Percentiles rank a stretch among this genome's conserved stretches.
phyloP scores from a whole-genome alignment of 2,329 filamentous ascomycete genomes.

The Acrodontium crateriforme region DNA sequence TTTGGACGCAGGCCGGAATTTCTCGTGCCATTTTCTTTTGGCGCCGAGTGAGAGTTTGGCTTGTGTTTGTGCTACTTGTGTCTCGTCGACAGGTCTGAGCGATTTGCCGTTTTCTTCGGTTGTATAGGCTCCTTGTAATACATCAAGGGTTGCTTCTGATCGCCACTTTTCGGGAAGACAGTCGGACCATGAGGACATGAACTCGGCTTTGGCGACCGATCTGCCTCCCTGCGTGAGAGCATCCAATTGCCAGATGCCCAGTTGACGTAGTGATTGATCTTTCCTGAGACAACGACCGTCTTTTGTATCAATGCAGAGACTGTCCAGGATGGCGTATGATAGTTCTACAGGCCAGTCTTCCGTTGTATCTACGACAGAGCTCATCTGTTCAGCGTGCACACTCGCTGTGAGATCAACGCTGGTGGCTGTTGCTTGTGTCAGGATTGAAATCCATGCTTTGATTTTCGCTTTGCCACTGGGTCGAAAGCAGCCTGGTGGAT shows the following conservation, averaged over 20 bases:
- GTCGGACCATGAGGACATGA: conserved; percentile 26
- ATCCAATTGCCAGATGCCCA: too few species aligned
- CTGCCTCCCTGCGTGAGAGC: conserved; percentile 9
- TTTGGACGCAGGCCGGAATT: conserved; percentile 20
- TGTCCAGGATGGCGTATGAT: conserved; percentile 22
- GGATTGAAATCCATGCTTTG: conserved; percentile 35
- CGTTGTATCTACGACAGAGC: conserved; percentile 8
- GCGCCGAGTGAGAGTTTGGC: conserved; percentile 13
- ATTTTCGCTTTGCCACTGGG: conserved; percentile 36
- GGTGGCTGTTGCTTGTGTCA: conserved; percentile 28
- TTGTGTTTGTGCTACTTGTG: conserved; percentile 5
- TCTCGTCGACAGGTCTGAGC: conserved; percentile 10
- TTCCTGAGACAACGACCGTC: conserved; percentile 2
- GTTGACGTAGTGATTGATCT: background rate
- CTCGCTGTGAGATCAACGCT: conserved; percentile 26
- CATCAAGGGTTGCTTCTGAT: conserved; percentile 10
- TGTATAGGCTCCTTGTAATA: conserved; percentile 14
- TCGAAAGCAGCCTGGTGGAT: conserved; percentile 24
- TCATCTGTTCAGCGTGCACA: conserved; percentile 18
- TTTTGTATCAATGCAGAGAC: conserved; percentile 7
- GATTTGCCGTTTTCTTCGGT: conserved; percentile 9
- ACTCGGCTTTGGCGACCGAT: conserved; percentile 13
- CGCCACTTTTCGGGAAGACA: conserved; percentile 22
- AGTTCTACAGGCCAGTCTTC: conserved; percentile 25
- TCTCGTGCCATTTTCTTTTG: conserved; percentile 27